phyloP scores from a whole-genome alignment of 2,329 filamentous ascomycete species.

The Fusarium stilboides region DNA sequence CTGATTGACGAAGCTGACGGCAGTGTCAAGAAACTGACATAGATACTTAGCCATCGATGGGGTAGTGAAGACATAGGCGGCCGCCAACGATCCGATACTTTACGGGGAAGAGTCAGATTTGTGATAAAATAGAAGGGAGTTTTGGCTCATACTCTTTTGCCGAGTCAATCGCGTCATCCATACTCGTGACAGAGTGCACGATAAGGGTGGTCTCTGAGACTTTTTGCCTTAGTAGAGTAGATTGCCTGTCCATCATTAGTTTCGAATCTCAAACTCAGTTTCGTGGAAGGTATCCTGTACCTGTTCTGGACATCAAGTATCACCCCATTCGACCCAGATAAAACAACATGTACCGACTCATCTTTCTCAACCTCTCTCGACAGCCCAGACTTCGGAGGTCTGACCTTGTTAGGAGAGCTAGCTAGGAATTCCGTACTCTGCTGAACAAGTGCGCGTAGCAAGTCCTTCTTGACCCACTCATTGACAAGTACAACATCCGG shows the following conservation, averaged over 20 bases:
- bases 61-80: constrained; percentile 32
- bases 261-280: fast-evolving
- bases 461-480: constrained; percentile 45
- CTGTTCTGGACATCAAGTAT: constrained; percentile 31
- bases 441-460: constrained; percentile 31
- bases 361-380: constrained; percentile 26
- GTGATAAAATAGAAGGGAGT: fast-evolving
- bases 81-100: constrained; percentile 17
- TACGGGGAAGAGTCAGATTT: background rate
- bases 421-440: constrained; percentile 26
- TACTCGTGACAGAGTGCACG: constrained; percentile 34
- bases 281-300: background rate
- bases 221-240: constrained; percentile 15
- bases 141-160: constrained; percentile 7
- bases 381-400: background rate
- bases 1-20: constrained; percentile 29
- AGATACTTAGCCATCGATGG: constrained; percentile 35
- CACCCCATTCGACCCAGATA: constrained; percentile 24
- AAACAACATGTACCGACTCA: constrained; percentile 11
- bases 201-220: constrained; percentile 23
- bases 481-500: constrained; percentile 44
- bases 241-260: background rate
- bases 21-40: constrained; percentile 25
- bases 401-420: fast-evolving
- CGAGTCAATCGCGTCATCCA: constrained; percentile 35